Evolutionary conservation across 148 eudicot genomes (phyloP).

Genomic region (Rheum nobile): DNA sequence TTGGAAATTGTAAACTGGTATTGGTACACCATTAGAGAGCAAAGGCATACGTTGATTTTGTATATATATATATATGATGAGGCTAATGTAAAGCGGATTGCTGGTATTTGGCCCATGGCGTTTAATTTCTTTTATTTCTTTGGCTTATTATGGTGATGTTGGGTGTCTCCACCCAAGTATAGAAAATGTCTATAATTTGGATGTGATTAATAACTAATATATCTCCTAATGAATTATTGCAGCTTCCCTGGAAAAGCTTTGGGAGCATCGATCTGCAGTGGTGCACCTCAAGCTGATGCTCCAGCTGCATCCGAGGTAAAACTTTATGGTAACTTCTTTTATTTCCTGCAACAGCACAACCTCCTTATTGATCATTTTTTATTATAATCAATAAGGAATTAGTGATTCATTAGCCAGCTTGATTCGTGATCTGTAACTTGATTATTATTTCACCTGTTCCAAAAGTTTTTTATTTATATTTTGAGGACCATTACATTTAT

Average conservation of each 20-base stretch:
- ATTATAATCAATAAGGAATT: neutral
- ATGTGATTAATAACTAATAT: neutral
- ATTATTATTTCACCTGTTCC: neutral
- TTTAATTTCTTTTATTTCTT: no score
- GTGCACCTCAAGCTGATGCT: constrained; percentile 29
- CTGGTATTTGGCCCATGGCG: no score
- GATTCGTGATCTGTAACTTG: neutral
- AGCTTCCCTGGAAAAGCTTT: constrained; percentile 91
- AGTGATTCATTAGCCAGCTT: neutral
- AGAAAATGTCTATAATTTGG: neutral
- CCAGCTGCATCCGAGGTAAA: constrained; percentile 34
- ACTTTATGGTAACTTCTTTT: neutral
- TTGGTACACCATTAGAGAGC: neutral
- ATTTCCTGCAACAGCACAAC: neutral
- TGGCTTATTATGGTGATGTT: no score
- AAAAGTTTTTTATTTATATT: neutral
- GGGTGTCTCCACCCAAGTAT: neutral
- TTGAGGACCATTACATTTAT: neutral
- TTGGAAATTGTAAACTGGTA: neutral
- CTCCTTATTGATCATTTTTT: neutral
- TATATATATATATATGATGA: neutral
- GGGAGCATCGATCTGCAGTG: constrained; percentile 46
- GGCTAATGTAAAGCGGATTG: no score
- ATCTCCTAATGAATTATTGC: neutral
- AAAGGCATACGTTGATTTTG: neutral